A percentile compares a stretch with the other conserved stretches of the same genome.
Evolutionary conservation across 2,329 filamentous ascomycete species (phyloP).

Genomic region (Neoascochyta sp.): DNA sequence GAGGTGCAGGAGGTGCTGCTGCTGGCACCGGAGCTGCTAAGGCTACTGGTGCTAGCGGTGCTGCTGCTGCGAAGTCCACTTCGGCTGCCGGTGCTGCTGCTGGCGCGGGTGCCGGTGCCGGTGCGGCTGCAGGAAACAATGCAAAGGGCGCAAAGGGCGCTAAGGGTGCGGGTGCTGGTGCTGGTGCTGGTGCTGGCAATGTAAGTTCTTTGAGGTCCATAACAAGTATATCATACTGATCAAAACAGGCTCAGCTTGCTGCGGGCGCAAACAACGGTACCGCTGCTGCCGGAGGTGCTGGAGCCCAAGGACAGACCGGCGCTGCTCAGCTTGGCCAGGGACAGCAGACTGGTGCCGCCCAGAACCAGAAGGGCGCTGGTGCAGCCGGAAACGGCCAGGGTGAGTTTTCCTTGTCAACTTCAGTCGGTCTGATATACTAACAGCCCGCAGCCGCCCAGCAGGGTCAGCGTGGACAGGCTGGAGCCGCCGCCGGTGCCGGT

Average conservation of each 20-base stretch:
- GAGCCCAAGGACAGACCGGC: not conserved
- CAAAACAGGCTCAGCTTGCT: not conserved
- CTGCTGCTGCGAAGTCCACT: no score
- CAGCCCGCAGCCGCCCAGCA: no score
- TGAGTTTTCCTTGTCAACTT: not conserved
- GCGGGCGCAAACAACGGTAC: not conserved
- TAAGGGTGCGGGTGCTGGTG: slow-evolving; percentile 1
- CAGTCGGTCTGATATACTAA: not conserved
- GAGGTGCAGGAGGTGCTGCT: slow-evolving; percentile 7
- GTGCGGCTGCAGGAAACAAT: slow-evolving; percentile 1
- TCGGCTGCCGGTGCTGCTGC: slow-evolving; percentile 2
- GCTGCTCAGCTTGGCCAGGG: not conserved
- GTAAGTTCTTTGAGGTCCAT: no score
- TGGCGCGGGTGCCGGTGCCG: slow-evolving; percentile 1
- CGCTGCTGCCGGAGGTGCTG: slow-evolving; percentile 1
- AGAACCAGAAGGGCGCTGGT: slow-evolving; percentile 2
- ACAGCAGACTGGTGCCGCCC: not conserved
- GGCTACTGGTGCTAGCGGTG: slow-evolving; percentile 4
- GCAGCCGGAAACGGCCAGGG: slow-evolving; percentile 1
- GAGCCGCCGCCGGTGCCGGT: no score
- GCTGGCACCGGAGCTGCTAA: slow-evolving; percentile 6
- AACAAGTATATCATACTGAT: slow-evolving; percentile 1
- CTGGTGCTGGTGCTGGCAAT: slow-evolving; percentile 2
- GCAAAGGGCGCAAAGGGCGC: no score
- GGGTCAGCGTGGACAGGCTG: no score